A percentile compares a stretch with the other conserved stretches of the same genome.
These are phyloP conservation scores for Peronospora belbahrii DNA, from an alignment of 352 stramenopile genomes.

Conservation along the genomic window DNA sequence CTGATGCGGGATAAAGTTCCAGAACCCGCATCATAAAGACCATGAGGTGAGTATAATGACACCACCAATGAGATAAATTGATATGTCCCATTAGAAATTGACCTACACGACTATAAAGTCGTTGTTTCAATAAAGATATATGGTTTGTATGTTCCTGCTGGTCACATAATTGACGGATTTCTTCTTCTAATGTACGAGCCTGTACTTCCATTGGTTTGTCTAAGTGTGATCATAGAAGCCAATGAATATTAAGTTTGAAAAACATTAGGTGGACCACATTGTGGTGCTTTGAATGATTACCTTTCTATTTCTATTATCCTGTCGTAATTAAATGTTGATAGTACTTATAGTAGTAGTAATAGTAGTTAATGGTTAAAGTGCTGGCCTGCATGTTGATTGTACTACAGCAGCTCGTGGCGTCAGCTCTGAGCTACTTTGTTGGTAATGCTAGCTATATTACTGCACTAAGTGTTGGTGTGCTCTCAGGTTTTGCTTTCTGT, in stretches of 20 bases:
- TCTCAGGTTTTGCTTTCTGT: conserved; percentile 59
- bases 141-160: conserved; percentile 30
- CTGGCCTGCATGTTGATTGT: conserved; percentile 45
- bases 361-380: no score
- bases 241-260: no score
- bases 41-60: conserved; percentile 69
- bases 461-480: conserved; percentile 25
- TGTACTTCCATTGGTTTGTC: conserved; percentile 25
- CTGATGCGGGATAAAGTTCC: conserved; percentile 60
- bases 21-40: conserved; percentile 83
- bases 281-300: not conserved
- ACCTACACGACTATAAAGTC: conserved; percentile 65
- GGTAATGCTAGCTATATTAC: conserved; percentile 13
- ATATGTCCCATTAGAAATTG: conserved; percentile 68
- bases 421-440: conserved; percentile 22
- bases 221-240: no score
- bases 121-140: conserved; percentile 46
- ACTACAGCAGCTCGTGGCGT: conserved; percentile 32
- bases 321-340: no score
- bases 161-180: conserved; percentile 31
- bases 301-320: no score
- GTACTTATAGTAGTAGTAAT: no score
- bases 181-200: conserved; percentile 32
- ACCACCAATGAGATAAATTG: conserved; percentile 73
- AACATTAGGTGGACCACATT: no score